These are phyloP conservation scores for Xanthoconium purpureum DNA, from an alignment of 768 basidiomycete species.

Conservation along the genomic window DNA sequence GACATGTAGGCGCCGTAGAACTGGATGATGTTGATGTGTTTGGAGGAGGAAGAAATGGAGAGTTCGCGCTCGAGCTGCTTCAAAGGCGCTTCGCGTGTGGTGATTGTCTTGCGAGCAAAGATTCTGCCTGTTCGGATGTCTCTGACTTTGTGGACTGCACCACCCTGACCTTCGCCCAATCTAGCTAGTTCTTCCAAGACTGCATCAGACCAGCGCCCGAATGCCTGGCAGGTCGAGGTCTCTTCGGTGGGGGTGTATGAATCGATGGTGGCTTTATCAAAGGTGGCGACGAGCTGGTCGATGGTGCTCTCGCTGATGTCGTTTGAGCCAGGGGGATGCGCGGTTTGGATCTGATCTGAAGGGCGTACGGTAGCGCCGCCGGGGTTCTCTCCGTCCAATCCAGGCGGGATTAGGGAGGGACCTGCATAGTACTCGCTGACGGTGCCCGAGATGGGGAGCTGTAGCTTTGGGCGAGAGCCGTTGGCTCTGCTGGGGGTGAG, in stretches of 20 bases:
- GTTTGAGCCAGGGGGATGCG: constrained; percentile 27
- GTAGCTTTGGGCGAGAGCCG: constrained; percentile 33
- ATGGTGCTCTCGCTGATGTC: constrained; percentile 34
- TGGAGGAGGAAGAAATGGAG: constrained; percentile 79
- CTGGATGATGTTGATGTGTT: constrained; percentile 82
- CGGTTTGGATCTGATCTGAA: constrained; percentile 32
- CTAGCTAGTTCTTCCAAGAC: constrained; percentile 72
- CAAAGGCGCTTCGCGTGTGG: constrained; percentile 84
- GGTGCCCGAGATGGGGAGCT: constrained; percentile 31
- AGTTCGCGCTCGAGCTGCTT: constrained; percentile 93
- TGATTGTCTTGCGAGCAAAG: constrained; percentile 94
- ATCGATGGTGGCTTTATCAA: constrained; percentile 30
- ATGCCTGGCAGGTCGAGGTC: constrained; percentile 26
- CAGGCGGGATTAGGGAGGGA: constrained; percentile 33
- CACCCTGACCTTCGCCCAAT: constrained; percentile 93
- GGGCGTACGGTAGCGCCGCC: constrained; percentile 45
- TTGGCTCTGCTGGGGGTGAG: constrained; percentile 18
- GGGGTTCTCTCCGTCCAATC: constrained; percentile 35
- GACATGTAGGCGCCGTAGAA: constrained; percentile 94
- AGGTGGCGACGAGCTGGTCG: constrained; percentile 35
- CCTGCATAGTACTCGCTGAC: constrained; percentile 34
- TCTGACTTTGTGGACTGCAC: constrained; percentile 91
- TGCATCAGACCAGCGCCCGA: constrained; percentile 59
- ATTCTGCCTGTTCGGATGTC: constrained; percentile 76
- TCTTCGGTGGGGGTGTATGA: constrained; percentile 36